Percentiles rank a stretch among this genome's conserved stretches.
These are phyloP conservation scores for Paspalum notatum DNA, from an alignment of 176 grass and related monocot genomes.

Conservation along the genomic window DNA sequence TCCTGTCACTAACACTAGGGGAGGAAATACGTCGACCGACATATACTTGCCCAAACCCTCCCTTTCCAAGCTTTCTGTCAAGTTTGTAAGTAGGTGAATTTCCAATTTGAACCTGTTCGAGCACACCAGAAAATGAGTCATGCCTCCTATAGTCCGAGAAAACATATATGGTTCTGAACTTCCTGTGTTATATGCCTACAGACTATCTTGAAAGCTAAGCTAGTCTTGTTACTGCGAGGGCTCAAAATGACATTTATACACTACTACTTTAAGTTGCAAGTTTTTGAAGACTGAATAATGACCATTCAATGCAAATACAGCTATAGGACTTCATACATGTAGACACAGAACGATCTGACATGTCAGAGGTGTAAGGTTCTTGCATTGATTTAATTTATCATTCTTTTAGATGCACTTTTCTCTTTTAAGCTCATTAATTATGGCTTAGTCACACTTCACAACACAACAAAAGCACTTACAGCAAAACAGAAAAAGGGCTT, in stretches of 20 bases:
- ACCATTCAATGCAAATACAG: constrained; percentile 8
- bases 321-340: background rate
- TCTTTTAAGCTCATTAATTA: background rate
- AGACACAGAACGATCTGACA: background rate
- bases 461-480: background rate
- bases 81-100: constrained; percentile 77
- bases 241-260: background rate
- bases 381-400: background rate
- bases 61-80: constrained; percentile 91
- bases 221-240: background rate
- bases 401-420: background rate
- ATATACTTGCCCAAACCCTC: constrained; percentile 97
- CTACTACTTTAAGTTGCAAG: background rate
- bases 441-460: background rate
- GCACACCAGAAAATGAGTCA: constrained; percentile 27
- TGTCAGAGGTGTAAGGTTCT: background rate
- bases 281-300: background rate
- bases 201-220: background rate
- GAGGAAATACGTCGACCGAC: constrained; percentile 72
- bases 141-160: constrained; percentile 20
- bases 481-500: background rate
- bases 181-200: background rate
- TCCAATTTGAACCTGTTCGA: constrained; percentile 79
- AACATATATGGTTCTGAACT: background rate
- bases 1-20: constrained; percentile 59